Evolutionary conservation across 2,329 filamentous ascomycete genomes (phyloP).

Genomic region (Monilinia aucupariae): DNA sequence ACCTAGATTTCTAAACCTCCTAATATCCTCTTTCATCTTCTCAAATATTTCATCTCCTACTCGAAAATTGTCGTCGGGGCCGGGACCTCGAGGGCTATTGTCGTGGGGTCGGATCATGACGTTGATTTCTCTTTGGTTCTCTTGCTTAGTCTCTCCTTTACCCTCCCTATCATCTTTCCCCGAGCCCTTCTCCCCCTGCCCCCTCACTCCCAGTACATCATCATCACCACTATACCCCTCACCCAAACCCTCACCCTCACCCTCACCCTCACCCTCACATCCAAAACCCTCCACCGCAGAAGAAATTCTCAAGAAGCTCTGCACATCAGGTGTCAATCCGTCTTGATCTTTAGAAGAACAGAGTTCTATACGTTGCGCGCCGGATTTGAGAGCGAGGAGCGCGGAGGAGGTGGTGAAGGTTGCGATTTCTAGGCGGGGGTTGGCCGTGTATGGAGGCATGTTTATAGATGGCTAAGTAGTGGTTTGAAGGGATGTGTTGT

Average conservation of each 20-base stretch:
- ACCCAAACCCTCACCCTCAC: not conserved
- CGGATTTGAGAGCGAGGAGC: conserved; percentile 38
- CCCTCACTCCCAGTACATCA: not conserved
- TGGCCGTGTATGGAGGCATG: not conserved
- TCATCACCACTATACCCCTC: too few species aligned
- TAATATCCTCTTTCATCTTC: conserved; percentile 41
- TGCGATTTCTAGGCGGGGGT: conserved; percentile 41
- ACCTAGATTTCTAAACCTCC: conserved; percentile 39
- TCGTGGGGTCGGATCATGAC: conserved; percentile 49
- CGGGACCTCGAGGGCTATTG: not conserved
- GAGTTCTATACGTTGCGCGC: conserved; percentile 49
- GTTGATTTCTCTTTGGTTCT: conserved; percentile 22
- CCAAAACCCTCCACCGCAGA: not conserved
- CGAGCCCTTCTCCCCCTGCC: not conserved
- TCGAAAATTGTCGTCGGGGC: not conserved
- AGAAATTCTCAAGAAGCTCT: conserved; percentile 21
- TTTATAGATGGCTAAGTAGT: not conserved
- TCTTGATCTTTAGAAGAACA: conserved; percentile 40
- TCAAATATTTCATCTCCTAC: not conserved
- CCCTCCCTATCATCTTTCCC: not conserved
- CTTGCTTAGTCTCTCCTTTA: too few species aligned
- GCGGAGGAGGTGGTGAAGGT: conserved; percentile 44
- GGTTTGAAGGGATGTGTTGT: not conserved
- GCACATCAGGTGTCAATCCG: conserved; percentile 38
- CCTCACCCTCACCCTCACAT: conserved; percentile 22